These are phyloP conservation scores for Pinus tabuliformis DNA, from an alignment of 75 land plant genomes.

Conservation along the genomic window DNA sequence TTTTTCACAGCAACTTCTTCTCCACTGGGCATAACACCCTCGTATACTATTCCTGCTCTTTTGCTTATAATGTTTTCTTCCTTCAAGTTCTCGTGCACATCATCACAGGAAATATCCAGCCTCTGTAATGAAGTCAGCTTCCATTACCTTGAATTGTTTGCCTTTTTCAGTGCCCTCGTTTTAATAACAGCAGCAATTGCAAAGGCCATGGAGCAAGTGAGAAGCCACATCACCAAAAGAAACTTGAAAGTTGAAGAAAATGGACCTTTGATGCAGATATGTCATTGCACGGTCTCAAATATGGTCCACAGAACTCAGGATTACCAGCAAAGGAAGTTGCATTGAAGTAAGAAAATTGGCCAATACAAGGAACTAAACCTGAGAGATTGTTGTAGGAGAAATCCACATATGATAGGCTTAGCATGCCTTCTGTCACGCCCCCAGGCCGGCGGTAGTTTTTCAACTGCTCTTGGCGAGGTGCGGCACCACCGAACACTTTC, in stretches of 20 bases:
- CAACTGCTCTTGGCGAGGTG: too few species aligned
- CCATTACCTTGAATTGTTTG: slow-evolving; percentile 52
- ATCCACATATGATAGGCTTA: too few species aligned
- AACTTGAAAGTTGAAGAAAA: too few species aligned
- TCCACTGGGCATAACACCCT: slow-evolving; percentile 45
- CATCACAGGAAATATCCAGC: slow-evolving; percentile 65
- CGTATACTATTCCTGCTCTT: slow-evolving; percentile 47
- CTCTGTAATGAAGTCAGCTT: slow-evolving; percentile 81
- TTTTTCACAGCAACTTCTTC: too few species aligned
- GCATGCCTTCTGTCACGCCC: too few species aligned
- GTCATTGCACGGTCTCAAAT: too few species aligned
- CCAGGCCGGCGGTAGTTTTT: too few species aligned
- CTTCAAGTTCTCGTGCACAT: slow-evolving; percentile 60
- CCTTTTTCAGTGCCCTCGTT: slow-evolving; percentile 47
- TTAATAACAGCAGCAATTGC: slow-evolving; percentile 60
- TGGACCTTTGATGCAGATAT: too few species aligned
- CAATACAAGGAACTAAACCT: slow-evolving; percentile 15
- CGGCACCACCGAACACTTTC: too few species aligned
- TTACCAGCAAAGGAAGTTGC: too few species aligned
- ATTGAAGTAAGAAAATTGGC: slow-evolving; percentile 48
- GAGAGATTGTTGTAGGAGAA: too few species aligned
- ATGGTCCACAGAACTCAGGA: too few species aligned
- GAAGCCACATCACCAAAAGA: slow-evolving; percentile 6
- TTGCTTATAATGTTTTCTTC: slow-evolving; percentile 81
- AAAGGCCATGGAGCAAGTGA: slow-evolving; percentile 60